Percentiles rank a stretch among this genome's conserved stretches.
Evolutionary conservation across 305 asterid species (phyloP).

Genomic region (Fraxinus floribunda): DNA sequence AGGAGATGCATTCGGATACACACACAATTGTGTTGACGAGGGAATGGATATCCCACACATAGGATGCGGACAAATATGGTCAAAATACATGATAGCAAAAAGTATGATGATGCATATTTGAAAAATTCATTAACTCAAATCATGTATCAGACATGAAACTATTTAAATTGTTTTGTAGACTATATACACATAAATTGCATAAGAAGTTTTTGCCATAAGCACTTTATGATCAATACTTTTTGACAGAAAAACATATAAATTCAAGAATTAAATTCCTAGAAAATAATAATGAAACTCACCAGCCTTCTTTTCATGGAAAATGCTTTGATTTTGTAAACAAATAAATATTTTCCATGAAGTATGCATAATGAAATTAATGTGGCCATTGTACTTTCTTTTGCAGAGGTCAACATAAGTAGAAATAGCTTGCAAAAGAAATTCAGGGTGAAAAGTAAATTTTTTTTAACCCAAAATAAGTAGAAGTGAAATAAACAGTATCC

Average conservation of each 20-base stretch:
- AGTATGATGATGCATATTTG: background rate
- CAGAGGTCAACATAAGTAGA: background rate
- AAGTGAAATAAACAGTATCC: background rate
- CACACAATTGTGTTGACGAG: background rate
- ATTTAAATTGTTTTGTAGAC: background rate
- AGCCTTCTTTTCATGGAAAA: background rate
- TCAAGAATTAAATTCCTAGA: background rate
- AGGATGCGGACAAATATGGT: background rate
- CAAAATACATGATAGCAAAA: background rate
- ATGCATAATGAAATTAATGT: background rate
- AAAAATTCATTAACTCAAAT: background rate
- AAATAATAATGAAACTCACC: background rate
- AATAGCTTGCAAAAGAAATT: background rate
- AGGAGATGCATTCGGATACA: background rate
- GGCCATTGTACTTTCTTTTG: background rate
- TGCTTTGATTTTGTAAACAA: background rate
- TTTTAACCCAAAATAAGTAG: background rate
- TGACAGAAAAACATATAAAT: conserved; percentile 2
- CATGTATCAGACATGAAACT: background rate
- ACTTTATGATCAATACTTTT: background rate
- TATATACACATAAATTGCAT: background rate
- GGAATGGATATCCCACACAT: background rate
- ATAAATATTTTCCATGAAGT: background rate
- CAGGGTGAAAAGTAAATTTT: background rate
- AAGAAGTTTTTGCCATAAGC: background rate